Percentiles rank a stretch among this genome's conserved stretches.
phyloP scores from a whole-genome alignment of 2,329 filamentous ascomycete species.

The Neodidymelliopsis sp. region DNA sequence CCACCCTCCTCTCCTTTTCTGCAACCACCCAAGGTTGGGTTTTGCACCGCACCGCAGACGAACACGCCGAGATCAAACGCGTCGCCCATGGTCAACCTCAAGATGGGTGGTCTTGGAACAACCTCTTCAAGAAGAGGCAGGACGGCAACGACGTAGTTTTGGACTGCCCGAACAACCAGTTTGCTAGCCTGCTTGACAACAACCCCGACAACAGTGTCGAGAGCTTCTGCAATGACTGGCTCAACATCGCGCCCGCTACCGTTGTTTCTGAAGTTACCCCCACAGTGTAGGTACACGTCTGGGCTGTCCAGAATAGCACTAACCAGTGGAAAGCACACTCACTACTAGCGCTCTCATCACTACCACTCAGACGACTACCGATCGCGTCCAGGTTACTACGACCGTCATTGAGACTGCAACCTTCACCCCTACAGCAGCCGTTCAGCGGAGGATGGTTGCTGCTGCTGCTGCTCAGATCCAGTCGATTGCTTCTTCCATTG shows the following conservation, averaged over 20 bases:
- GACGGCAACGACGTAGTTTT: conserved; percentile 7
- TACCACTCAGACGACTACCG: conserved; percentile 26
- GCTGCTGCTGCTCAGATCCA: conserved; percentile 26
- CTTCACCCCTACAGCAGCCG: conserved; percentile 21
- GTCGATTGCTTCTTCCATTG: conserved; percentile 30
- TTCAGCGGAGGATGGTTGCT: conserved; percentile 23
- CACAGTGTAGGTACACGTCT: conserved; percentile 28
- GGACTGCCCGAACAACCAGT: conserved; percentile 29
- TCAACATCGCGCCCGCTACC: conserved; percentile 37
- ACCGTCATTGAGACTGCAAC: conserved; percentile 34
- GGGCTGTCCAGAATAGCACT: neutral
- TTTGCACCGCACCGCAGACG: conserved; percentile 21
- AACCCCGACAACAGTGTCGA: conserved; percentile 19
- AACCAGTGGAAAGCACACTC: conserved; percentile 23
- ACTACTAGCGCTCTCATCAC: conserved; percentile 28
- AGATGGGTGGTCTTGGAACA: conserved; percentile 10
- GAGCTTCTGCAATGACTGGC: conserved; percentile 40
- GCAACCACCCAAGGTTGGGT: conserved; percentile 27
- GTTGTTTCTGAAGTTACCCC: conserved; percentile 30
- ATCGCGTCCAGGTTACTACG: conserved; percentile 28
- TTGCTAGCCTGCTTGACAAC: conserved; percentile 25
- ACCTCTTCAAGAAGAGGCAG: conserved; percentile 27
- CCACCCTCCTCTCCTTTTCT: conserved; percentile 41
- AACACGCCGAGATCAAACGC: conserved; percentile 10
- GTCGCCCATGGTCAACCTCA: conserved; percentile 2